Evolutionary conservation across 2,329 filamentous ascomycete species (phyloP).

Genomic region (Talaromyces sp.): DNA sequence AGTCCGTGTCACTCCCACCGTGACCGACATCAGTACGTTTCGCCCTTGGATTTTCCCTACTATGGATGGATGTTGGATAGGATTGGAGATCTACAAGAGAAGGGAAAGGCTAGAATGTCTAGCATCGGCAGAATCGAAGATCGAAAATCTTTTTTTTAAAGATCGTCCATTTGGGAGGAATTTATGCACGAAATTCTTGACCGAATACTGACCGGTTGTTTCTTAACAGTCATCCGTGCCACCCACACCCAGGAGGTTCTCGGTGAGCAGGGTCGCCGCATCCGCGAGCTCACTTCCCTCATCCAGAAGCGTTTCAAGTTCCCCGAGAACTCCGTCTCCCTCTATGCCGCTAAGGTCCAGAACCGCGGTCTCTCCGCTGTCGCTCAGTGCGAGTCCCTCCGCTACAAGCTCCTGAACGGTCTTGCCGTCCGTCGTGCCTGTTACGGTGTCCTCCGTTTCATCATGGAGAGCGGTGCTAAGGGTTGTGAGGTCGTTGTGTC

Average conservation of each 20-base stretch:
- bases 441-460: conserved; percentile 99
- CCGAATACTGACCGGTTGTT: conserved; percentile 36
- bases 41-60: conserved; percentile 23
- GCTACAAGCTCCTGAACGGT: conserved; percentile 99
- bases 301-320: conserved; percentile 99
- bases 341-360: conserved; percentile 99
- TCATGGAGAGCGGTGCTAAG: conserved; percentile 99
- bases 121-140: conserved; percentile 7
- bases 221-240: conserved; percentile 79
- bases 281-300: conserved; percentile 99
- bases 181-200: conserved; percentile 12
- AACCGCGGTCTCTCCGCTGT: conserved; percentile 99
- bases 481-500: conserved; percentile 99
- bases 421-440: conserved; percentile 97
- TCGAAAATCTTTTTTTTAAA: too few species aligned
- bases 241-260: conserved; percentile 99
- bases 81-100: conserved; percentile 16
- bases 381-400: conserved; percentile 99
- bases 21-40: conserved; percentile 92
- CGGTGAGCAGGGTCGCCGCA: conserved; percentile 99
- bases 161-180: conserved; percentile 7
- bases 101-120: conserved; percentile 7
- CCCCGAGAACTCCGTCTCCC: conserved; percentile 99
- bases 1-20: conserved; percentile 98
- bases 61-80: conserved; percentile 19